Evolutionary conservation across 73 alveolate species (phyloP), one percentile per base, ranked within the genome.

Genomic region (Paramecium bursaria): DNA sequence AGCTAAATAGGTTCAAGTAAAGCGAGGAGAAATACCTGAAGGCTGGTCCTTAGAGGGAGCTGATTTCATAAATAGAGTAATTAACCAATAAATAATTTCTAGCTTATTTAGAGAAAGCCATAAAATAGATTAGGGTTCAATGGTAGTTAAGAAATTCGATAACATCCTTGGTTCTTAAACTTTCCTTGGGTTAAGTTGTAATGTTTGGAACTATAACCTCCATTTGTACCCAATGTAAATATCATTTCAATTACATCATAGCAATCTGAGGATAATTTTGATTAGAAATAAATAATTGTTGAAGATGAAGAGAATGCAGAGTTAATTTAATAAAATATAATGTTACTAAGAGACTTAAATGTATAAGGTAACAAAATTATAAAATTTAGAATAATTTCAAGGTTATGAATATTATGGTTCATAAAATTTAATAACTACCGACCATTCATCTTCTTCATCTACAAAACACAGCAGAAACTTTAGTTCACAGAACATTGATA

Each of bases 11-110:
- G 95, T 91, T 19, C 48, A 90, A 51, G 88, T 96, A 11, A 95
- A 90, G 74, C 87, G 75, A 76, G 57, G 54, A 48, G 98, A 96
- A 85, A 93, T 96, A 1, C 98, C 97, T 21, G 88, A 87, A 11
- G 98, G 98, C 30, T 97, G 99, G 98, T 90, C 98, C 26, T 77
- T 96, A n/a, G 99, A 97, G 49, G 97, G 95, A 11, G 95, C 97
- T 22, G 99, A 97, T 90, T 97, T 97, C 73, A 91, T 95, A 29
- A 97, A 97, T 87, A 94, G 76, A 79, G 89, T 79, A 79, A 33
- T 22, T 26, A 44, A 27, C 9, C 15, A 57, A 55, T 61, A 48
- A 46, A 85, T 46, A 85, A 15, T 22, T 23, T 86, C 44, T 9
- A 54, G 87, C 93, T 94, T 11, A 31, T 91, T 2, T 79, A 91